Evolutionary conservation across 441 rosid genomes (phyloP), one percentile per base, ranked within the genome.

Genomic region (Corymbia calophylla): DNA sequence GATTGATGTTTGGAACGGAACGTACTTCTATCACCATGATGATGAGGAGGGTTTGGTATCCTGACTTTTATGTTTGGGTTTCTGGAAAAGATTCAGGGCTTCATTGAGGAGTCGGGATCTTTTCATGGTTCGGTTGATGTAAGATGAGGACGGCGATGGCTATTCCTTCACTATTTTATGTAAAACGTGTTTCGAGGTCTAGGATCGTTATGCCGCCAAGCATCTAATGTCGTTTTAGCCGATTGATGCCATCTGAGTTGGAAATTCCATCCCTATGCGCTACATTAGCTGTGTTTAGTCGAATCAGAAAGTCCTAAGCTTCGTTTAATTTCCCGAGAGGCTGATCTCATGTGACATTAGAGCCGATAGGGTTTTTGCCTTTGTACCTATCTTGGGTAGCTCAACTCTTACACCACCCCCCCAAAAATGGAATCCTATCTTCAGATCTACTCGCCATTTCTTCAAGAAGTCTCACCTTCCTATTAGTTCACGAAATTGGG

Each of bases 241-340:
- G 1, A 19, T 29, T 2, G 2, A 27, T 12, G 3, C 16, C 31
- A 12, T 12, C n/a, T 0, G 23, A 27, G n/a, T 60, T 27, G 1
- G n/a, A 9, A 27, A 60, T 60, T 12, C 31, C 66, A 60, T 60
- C 68, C 68, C 68, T 62, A 29, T 25, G 31, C 68, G 13, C 68
- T 13, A 6, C 14, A 27, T 27, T 6, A 3, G 14, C 49, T 21
- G 11, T 7, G 18, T 9, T 4, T 32, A 68, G 27, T 68, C 9
- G 82, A 21, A 6, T 10, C 4, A 6, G 82, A 39, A 10, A 35
- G 6, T 5, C 29, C 13, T 44, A 39, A 39, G 29, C 51, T 6
- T 77, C 84, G 12, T 6, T 44, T 44, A 23, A 77, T 44, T 44
- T 44, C 17, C n/a, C 51, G 4, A 12, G 29, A 77, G n/a, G 84